These are phyloP conservation scores for Dunaliella sp. DNA, from an alignment of 139 green algal species.

Conservation along the genomic window DNA sequence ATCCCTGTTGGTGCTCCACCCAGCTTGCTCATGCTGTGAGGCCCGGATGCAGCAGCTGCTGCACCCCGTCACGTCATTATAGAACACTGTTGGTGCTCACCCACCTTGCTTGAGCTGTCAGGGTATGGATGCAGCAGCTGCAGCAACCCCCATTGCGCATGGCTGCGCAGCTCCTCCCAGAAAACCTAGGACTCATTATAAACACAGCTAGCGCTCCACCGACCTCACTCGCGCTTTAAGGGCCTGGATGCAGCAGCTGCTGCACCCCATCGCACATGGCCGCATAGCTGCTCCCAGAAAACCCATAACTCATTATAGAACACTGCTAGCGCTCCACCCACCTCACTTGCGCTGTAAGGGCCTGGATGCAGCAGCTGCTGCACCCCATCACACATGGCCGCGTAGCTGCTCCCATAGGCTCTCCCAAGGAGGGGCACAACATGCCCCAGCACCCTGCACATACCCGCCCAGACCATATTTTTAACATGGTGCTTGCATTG, in stretches of 20 bases:
- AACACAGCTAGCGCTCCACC: too few relatives aligned
- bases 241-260: not conserved
- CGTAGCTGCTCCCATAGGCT: not conserved
- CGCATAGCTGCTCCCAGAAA: not conserved
- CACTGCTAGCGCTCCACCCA: not conserved
- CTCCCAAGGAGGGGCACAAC: not conserved
- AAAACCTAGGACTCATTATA: too few relatives aligned
- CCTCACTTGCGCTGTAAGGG: not conserved
- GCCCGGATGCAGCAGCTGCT: not conserved
- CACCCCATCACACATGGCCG: not conserved
- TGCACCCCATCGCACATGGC: not conserved
- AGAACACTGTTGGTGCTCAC: too few relatives aligned
- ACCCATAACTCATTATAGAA: too few relatives aligned
- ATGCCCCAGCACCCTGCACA: not conserved
- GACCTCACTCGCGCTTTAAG: not conserved
- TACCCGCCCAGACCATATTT: too few relatives aligned
- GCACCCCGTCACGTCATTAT: not conserved
- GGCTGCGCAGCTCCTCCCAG: too few relatives aligned
- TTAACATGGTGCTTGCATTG: too few relatives aligned
- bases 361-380: not conserved
- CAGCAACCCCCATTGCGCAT: too few relatives aligned
- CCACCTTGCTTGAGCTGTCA: too few relatives aligned
- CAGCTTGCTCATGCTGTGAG: not conserved
- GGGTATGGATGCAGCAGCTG: not conserved
- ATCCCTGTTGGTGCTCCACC: too few relatives aligned